Conservation (phyloP, 225 moss, liverwort and hornwort genomes). For the Anthoceros angustus region DNA sequence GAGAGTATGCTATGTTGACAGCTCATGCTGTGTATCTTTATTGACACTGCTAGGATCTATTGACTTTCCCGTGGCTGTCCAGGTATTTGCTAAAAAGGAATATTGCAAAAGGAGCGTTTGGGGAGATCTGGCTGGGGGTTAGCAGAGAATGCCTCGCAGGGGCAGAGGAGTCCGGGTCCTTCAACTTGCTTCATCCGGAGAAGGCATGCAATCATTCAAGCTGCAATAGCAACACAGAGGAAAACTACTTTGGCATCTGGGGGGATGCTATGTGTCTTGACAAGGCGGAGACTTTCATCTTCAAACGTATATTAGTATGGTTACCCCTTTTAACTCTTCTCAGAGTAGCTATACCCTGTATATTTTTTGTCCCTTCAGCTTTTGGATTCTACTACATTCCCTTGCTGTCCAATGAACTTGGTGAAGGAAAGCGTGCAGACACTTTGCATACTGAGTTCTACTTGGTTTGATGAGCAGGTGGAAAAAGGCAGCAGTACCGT, state of each 20-base stretch:
- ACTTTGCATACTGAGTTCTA: too few relatives aligned
- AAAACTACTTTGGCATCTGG: slow-evolving; percentile 20
- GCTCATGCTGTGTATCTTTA: slow-evolving; percentile 7
- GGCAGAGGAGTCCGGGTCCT: slow-evolving; percentile 13
- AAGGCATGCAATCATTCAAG: slow-evolving; percentile 11
- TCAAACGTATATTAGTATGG: slow-evolving; percentile 62
- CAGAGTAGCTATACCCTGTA: too few relatives aligned
- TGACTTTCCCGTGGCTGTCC: not conserved
- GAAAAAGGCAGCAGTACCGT: slow-evolving; percentile 55
- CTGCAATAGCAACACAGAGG: slow-evolving; percentile 14
- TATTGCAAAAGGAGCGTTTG: slow-evolving; percentile 69
- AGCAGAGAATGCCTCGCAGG: slow-evolving; percentile 39
- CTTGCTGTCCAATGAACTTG: not conserved
- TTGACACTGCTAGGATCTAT: not conserved
- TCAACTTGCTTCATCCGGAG: not conserved
- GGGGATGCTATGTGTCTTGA: slow-evolving; percentile 21
- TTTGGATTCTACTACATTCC: too few relatives aligned
- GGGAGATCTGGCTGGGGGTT: slow-evolving; percentile 68
- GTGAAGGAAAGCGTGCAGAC: too few relatives aligned
- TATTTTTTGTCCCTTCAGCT: too few relatives aligned
- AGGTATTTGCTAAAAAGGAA: slow-evolving; percentile 76
- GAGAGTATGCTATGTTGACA: not conserved
- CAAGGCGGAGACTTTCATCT: slow-evolving; percentile 35
- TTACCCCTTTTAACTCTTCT: not conserved
- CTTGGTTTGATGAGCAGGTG: slow-evolving; percentile 19